These are phyloP conservation scores for Cydonia oblonga DNA, from an alignment of 331 rosid species.

Conservation along the genomic window DNA sequence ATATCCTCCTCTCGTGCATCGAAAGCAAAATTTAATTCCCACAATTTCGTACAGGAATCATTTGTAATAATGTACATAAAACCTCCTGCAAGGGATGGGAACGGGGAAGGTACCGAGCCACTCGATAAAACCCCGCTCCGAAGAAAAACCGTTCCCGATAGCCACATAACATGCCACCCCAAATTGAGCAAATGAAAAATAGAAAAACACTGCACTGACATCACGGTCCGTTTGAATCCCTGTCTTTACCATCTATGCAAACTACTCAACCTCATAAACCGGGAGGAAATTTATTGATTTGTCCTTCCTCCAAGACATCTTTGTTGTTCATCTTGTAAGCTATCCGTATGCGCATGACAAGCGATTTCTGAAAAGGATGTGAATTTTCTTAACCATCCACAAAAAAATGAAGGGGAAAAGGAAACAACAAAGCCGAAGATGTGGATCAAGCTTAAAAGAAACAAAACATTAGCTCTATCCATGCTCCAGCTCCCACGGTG, in stretches of 20 bases:
- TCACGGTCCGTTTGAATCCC: constrained; percentile 12
- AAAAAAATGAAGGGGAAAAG: background rate
- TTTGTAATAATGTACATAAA: constrained; percentile 63
- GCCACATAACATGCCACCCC: constrained; percentile 29
- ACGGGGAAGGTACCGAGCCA: constrained; percentile 24
- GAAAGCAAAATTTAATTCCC: constrained; percentile 54
- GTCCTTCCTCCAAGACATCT: constrained; percentile 90
- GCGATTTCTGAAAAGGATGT: constrained; percentile 70
- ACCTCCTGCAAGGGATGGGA: constrained; percentile 17
- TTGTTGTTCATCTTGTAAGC: constrained; percentile 78
- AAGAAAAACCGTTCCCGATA: constrained; percentile 28
- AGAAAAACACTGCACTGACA: constrained; percentile 23
- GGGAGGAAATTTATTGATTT: constrained; percentile 70
- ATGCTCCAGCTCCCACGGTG: too few species aligned
- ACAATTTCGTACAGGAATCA: constrained; percentile 40
- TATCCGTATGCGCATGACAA: constrained; percentile 86
- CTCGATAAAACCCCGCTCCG: constrained; percentile 30
- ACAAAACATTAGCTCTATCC: too few species aligned
- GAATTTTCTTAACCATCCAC: constrained; percentile 10
- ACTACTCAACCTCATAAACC: constrained; percentile 46
- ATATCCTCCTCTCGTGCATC: constrained; percentile 26
- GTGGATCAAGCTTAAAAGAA: too few species aligned
- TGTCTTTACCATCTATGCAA: constrained; percentile 15
- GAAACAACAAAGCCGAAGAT: too few species aligned
- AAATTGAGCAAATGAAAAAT: constrained; percentile 19